A percentile compares a stretch with the other conserved stretches of the same genome.
Evolutionary conservation across 495 filamentous ascomycete species (phyloP).

Genomic region (Xylaria grammica): DNA sequence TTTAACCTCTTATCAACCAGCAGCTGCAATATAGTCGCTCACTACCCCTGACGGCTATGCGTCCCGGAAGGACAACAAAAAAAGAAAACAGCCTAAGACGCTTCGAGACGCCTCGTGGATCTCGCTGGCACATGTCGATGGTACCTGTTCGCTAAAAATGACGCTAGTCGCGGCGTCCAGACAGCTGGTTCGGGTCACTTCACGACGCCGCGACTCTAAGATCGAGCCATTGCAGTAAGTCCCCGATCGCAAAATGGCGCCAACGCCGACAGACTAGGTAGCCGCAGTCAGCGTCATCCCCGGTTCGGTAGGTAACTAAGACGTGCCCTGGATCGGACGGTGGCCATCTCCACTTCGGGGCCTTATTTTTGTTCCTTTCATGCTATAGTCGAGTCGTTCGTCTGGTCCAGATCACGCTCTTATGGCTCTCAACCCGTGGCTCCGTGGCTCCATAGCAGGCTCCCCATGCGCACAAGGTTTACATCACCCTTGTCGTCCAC

Average conservation of each 20-base stretch:
- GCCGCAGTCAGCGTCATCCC: background rate
- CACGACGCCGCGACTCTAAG: background rate
- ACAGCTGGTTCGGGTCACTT: conserved; percentile 6
- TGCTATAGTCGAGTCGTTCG: background rate
- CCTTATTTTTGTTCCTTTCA: background rate
- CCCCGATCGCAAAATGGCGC: conserved; percentile 1
- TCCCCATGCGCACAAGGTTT: conserved; percentile 7
- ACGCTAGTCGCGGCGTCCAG: background rate
- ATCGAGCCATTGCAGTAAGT: conserved; percentile 1
- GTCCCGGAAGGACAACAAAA: background rate
- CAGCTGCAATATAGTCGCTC: too few species aligned
- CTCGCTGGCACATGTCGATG: conserved; percentile 5
- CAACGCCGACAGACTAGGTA: conserved; percentile 1
- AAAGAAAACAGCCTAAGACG: background rate
- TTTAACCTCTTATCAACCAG: background rate
- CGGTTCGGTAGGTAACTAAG: conserved; percentile 8
- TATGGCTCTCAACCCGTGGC: conserved; percentile 10
- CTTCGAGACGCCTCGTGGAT: conserved; percentile 2
- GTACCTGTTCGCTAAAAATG: background rate
- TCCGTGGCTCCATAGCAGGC: background rate
- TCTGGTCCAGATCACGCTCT: conserved; percentile 15
- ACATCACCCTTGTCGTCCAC: conserved; percentile 1
- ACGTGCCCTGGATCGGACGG: background rate
- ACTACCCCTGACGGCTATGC: conserved; percentile 6
- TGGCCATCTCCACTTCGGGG: background rate